Evolutionary conservation across 2,329 filamentous ascomycete species (phyloP).

Genomic region (Emmonsiellopsis sp.): DNA sequence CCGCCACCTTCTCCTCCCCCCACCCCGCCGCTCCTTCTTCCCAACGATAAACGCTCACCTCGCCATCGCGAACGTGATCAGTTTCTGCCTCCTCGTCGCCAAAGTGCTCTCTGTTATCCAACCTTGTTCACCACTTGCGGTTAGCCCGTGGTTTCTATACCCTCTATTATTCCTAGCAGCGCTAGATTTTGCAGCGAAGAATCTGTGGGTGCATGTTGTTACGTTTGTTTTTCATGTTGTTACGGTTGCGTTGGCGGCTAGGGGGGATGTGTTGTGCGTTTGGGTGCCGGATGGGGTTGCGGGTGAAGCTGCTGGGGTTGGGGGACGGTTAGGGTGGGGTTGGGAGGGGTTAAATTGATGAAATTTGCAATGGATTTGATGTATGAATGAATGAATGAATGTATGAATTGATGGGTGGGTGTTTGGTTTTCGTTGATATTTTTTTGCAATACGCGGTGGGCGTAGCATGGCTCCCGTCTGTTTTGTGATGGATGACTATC

Average conservation of each 20-base stretch:
- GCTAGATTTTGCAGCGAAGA: slow-evolving; percentile 45
- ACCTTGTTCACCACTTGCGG: slow-evolving; percentile 63
- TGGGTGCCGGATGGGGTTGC: background rate
- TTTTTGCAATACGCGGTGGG: no score
- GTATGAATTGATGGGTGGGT: no score
- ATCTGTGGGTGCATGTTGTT: slow-evolving; percentile 28
- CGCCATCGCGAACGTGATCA: slow-evolving; percentile 32
- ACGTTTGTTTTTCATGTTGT: slow-evolving; percentile 41
- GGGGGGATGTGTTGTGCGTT: slow-evolving; percentile 26
- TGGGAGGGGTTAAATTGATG: no score
- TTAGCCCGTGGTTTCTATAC: slow-evolving; percentile 55
- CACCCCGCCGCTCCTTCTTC: slow-evolving; percentile 25
- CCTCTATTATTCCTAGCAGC: slow-evolving; percentile 61
- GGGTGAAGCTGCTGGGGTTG: background rate
- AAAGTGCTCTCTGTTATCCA: slow-evolving; percentile 59
- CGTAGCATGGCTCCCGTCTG: no score
- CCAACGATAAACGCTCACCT: slow-evolving; percentile 15
- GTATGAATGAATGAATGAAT: no score
- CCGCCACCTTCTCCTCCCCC: slow-evolving; percentile 33
- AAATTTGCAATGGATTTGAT: no score
- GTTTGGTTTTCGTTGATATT: no score
- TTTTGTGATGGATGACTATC: no score
- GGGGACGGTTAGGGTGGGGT: background rate
- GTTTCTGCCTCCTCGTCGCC: slow-evolving; percentile 54
- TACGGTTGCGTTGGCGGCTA: slow-evolving; percentile 34